Base-by-base conservation (phyloP, 345 rosid species). In the Rhodomyrtus tomentosa region DNA sequence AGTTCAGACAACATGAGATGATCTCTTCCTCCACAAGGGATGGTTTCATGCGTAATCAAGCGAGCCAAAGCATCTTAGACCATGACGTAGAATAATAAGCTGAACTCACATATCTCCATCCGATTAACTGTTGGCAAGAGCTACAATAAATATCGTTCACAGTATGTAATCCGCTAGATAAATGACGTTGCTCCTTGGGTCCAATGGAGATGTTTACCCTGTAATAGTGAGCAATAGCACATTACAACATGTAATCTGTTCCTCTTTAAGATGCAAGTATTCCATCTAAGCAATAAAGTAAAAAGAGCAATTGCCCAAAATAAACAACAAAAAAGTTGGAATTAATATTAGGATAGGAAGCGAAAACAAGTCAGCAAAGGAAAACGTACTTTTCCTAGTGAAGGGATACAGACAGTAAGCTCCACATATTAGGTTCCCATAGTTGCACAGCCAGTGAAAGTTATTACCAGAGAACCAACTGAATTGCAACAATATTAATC, bases 51-150 rank as follows among this genome's bases (percentile, higher is more conserved):
- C 55, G 54, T 82, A 40, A 25, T 38, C 5, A 0, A 82, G 59
- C n/a, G 11, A 50, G 56, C 45, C 38, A 8, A 32, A 68, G 45
- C 76, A 32, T 68, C 76, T 18, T 32, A 68, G 45, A 68, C 25
- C 24, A 7, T 51, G 20, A 4, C 38, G 18, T 10, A 11, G 22
- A 42, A 27, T 25, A 32, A 55, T 2, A 73, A 87, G 54, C 21
- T 73, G 49, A 81, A 87, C 92, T 86, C 84, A 88, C 91, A 84
- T 90, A 89, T 90, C 83, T 88, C 91, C 92, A 90, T 42, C 92
- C 91, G 32, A 90, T 56, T 16, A 90, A 68, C 80, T 89, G 89
- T 45, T 85, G 92, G 86, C 90, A 90, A 76, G 91, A 90, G 88
- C 92, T 88, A 84, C 92, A 90, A 27, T 84, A 89, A 82, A 90